Conservation (phyloP, 306 rosid genomes). For the Luffa acutangula region DNA sequence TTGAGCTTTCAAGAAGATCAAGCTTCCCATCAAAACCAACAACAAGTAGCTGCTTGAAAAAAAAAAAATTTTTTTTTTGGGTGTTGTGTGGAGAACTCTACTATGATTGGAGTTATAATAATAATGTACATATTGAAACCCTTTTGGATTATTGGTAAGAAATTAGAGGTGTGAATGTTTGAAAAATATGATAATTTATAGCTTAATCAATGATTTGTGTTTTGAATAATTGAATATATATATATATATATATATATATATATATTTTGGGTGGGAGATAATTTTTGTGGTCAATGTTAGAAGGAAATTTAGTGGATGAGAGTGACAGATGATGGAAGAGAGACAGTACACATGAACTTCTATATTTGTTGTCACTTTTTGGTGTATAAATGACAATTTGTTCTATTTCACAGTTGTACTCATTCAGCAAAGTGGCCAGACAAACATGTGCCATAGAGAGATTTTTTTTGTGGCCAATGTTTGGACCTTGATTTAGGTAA, state of each 20-base stretch:
- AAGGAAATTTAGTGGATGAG: not conserved
- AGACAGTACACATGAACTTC: not conserved
- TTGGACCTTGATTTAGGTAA: no score
- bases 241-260: no score
- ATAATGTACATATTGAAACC: not conserved
- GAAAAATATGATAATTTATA: not conserved
- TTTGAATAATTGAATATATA: not conserved
- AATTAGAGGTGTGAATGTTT: not conserved
- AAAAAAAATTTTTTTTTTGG: not conserved
- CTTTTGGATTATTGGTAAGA: not conserved
- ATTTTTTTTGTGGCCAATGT: not conserved
- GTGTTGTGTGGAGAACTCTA: not conserved
- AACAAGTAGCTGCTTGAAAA: constrained; percentile 45
- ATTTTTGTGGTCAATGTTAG: not conserved
- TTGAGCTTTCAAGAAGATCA: constrained; percentile 64
- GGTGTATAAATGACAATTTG: constrained; percentile 1
- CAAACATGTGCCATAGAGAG: not conserved
- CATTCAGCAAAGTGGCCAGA: not conserved
- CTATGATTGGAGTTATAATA: not conserved
- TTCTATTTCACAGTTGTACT: not conserved
- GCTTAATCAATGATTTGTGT: not conserved
- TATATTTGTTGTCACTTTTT: not conserved
- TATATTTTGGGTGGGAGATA: not conserved
- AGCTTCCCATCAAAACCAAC: constrained; percentile 38
- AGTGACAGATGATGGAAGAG: not conserved